These are phyloP conservation scores for Aspergillus fischeri DNA, from an alignment of 2,329 filamentous ascomycete genomes.

Conservation along the genomic window DNA sequence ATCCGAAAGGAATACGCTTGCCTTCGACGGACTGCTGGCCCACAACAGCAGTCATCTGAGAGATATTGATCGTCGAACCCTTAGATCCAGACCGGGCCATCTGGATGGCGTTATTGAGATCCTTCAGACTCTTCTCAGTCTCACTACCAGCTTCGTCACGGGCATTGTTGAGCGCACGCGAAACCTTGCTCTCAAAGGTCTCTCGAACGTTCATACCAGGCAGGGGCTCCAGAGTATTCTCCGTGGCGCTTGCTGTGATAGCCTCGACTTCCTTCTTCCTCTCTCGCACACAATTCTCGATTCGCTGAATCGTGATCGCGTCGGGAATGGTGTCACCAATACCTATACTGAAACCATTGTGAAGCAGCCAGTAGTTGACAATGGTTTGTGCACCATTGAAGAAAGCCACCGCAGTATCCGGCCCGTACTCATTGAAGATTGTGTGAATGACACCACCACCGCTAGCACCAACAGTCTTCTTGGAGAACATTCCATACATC, in stretches of 20 bases:
- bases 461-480: slow-evolving; percentile 90
- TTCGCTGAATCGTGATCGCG: slow-evolving; percentile 73
- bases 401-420: slow-evolving; percentile 82
- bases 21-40: slow-evolving; percentile 98
- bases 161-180: slow-evolving; percentile 86
- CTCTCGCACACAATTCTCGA: slow-evolving; percentile 73
- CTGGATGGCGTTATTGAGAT: slow-evolving; percentile 91
- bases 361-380: slow-evolving; percentile 94
- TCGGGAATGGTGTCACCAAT: slow-evolving; percentile 98
- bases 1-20: slow-evolving; percentile 97
- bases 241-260: slow-evolving; percentile 73
- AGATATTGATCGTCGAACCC: slow-evolving; percentile 98
- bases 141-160: slow-evolving; percentile 94
- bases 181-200: slow-evolving; percentile 96
- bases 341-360: slow-evolving; percentile 95
- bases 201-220: slow-evolving; percentile 98
- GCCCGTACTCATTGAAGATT: slow-evolving; percentile 91
- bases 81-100: slow-evolving; percentile 98
- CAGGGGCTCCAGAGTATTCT: slow-evolving; percentile 82
- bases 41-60: slow-evolving; percentile 97
- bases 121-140: slow-evolving; percentile 88
- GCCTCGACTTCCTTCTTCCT: slow-evolving; percentile 77
- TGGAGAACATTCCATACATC: slow-evolving; percentile 83
- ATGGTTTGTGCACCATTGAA: slow-evolving; percentile 94
- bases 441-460: slow-evolving; percentile 91